Percentiles rank a stretch among this genome's conserved stretches.
Evolutionary conservation across 129 eudicot species (phyloP).

Genomic region (Tanacetum coccineum): DNA sequence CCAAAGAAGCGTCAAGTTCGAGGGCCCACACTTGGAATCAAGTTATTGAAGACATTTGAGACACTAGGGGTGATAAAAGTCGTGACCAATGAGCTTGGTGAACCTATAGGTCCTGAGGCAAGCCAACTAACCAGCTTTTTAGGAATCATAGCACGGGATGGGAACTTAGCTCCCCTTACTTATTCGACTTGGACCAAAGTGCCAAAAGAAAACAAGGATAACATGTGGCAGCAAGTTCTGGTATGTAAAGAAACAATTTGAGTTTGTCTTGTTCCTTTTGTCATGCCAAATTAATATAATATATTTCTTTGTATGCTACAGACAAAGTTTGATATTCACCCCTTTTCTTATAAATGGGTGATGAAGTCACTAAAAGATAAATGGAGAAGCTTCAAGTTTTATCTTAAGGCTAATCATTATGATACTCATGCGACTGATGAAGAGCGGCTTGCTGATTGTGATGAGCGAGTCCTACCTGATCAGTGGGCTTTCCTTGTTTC

Average conservation of each 20-base stretch:
- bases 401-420: constrained; percentile 40
- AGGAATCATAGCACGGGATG: constrained; percentile 54
- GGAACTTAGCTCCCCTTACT: constrained; percentile 47
- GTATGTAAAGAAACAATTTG: constrained; percentile 18
- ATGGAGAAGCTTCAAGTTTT: constrained; percentile 53
- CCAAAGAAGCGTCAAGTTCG: constrained; percentile 22
- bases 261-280: not conserved
- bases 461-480: constrained; percentile 54
- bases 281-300: not conserved
- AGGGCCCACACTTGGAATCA: constrained; percentile 34
- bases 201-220: constrained; percentile 53
- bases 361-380: constrained; percentile 46
- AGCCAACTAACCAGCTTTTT: constrained; percentile 42
- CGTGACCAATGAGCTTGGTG: constrained; percentile 37
- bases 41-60: constrained; percentile 28
- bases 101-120: constrained; percentile 52
- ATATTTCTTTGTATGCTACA: constrained; percentile 15
- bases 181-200: constrained; percentile 47
- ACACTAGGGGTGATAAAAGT: constrained; percentile 25
- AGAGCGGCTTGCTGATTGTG: constrained; percentile 54
- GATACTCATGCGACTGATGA: constrained; percentile 41
- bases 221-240: constrained; percentile 63
- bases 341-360: constrained; percentile 44
- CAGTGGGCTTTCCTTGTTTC: constrained; percentile 54
- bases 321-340: constrained; percentile 52